Base-by-base conservation (phyloP, 2,329 filamentous ascomycete species). In the Scolecobasidium constrictum region DNA sequence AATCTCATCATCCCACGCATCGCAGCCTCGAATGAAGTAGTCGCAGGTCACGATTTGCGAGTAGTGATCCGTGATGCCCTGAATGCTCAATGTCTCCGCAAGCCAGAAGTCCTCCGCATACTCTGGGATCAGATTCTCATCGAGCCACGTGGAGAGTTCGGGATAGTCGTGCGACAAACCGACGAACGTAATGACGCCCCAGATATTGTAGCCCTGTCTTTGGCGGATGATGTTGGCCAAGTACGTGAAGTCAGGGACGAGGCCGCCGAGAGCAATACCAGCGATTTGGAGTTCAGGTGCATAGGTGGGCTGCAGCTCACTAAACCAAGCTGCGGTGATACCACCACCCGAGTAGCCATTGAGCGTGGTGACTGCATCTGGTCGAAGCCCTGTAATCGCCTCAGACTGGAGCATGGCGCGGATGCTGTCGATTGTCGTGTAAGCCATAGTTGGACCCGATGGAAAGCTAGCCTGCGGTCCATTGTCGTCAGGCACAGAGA, bases 271-370 rank as follows among this genome's bases (percentile, higher is more conserved):
- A n/a, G 43, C 43, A 12, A 31, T 31, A 15, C 43, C 43, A 9
- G 36, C 43, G 26, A 45, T 45, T 17, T 45, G 11, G 18, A 45
- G 43, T 22, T 45, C 43, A 4, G 43, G 43, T 13, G 43, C 43
- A 22, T 45, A 45, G 11, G 17, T 22, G 15, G 43, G 43, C 12
- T 45, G 43, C 13, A 45, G 6, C 31, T 45, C 43, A 16, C 21
- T 41, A 17, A 31, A 22, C 43, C 43, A 45, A 3, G 21, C 36
- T 3, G 31, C 38, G 15, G 38, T 26, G 16, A 31, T 22, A 4
- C 21, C 43, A 5, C 43, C 43, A 12, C 16, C 17, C 1, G 43
- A 45, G 19, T 45, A 45, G 11, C 43, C 43, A 22, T 45, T 22
- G 2, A 45, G 20, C 3, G 43, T 45, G 13, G 21, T 45, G 7